Evolutionary conservation across 2,329 filamentous ascomycete genomes (phyloP).

Genomic region (Sporothrix euskadiensis): DNA sequence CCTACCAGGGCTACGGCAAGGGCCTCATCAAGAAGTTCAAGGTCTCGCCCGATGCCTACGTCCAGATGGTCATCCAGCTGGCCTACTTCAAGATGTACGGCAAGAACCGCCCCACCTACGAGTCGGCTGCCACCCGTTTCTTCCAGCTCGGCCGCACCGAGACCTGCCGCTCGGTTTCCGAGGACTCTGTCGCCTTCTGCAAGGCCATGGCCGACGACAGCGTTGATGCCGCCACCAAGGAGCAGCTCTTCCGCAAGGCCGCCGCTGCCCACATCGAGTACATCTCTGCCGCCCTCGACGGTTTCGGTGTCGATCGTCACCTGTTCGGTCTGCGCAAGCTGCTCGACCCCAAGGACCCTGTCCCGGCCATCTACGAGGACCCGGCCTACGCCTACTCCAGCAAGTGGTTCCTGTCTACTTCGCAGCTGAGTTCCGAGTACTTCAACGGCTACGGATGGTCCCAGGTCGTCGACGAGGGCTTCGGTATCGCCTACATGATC

Average conservation of each 20-base stretch:
- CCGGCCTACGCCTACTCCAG: conserved; percentile 79
- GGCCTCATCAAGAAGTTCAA: conserved; percentile 99
- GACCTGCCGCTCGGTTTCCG: conserved; percentile 88
- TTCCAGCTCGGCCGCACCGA: conserved; percentile 97
- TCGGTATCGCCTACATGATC: conserved; percentile 99
- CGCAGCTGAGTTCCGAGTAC: conserved; percentile 91
- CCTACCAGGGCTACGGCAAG: conserved; percentile 97
- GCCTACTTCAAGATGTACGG: conserved; percentile 99
- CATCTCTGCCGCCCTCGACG: conserved; percentile 84
- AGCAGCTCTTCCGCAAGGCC: conserved; percentile 78
- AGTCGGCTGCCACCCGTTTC: conserved; percentile 89
- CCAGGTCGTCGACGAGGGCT: conserved; percentile 93
- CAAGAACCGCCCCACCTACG: conserved; percentile 95
- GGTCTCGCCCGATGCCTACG: conserved; percentile 94
- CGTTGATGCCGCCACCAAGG: conserved; percentile 51
- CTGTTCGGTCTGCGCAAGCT: conserved; percentile 96
- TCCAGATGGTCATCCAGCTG: conserved; percentile 97
- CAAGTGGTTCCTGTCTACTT: conserved; percentile 87
- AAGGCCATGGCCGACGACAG: conserved; percentile 74
- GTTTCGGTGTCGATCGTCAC: conserved; percentile 92
- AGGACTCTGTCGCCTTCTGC: conserved; percentile 90
- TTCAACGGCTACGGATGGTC: conserved; percentile 99
- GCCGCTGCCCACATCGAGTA: conserved; percentile 84
- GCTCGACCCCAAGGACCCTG: conserved; percentile 73
- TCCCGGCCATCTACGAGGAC: conserved; percentile 83